These are phyloP conservation scores for Mycena chlorophos DNA, from an alignment of 768 basidiomycete genomes.

Conservation along the genomic window DNA sequence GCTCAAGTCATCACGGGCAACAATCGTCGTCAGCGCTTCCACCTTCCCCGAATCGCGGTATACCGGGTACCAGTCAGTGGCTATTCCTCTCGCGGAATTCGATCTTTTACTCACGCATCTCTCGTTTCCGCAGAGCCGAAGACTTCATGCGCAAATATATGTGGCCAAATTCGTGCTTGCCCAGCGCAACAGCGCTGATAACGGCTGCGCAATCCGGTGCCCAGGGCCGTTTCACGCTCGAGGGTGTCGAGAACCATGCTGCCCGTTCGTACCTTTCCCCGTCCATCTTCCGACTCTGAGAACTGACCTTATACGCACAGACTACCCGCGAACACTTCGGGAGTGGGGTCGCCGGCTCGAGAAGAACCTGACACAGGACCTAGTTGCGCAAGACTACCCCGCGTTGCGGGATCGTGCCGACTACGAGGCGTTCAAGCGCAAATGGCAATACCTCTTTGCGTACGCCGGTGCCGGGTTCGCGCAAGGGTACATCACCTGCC, in stretches of 20 bases:
- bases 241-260: conserved; percentile 82
- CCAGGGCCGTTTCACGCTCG: conserved; percentile 76
- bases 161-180: conserved; percentile 88
- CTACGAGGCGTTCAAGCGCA: conserved; percentile 72
- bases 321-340: conserved; percentile 90
- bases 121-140: conserved; percentile 50
- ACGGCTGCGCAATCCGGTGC: conserved; percentile 69
- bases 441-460: conserved; percentile 83
- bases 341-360: conserved; percentile 86
- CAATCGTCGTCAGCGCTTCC: conserved; percentile 66
- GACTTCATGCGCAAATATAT: conserved; percentile 88
- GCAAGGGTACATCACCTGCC: conserved; percentile 79
- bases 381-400: conserved; percentile 61
- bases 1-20: conserved; percentile 68
- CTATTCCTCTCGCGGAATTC: no score
- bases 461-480: conserved; percentile 81
- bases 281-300: not conserved
- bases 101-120: conserved; percentile 5
- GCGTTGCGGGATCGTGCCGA: conserved; percentile 53
- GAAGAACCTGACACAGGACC: conserved; percentile 58
- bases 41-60: conserved; percentile 72
- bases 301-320: conserved; percentile 28
- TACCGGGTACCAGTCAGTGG: conserved; percentile 68
- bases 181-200: conserved; percentile 81
- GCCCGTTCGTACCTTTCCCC: conserved; percentile 54